Percentiles rank a stretch among this genome's conserved stretches.
These are phyloP conservation scores for Triticum turgidum DNA, from an alignment of 176 grass and related monocot species.

Conservation along the genomic window DNA sequence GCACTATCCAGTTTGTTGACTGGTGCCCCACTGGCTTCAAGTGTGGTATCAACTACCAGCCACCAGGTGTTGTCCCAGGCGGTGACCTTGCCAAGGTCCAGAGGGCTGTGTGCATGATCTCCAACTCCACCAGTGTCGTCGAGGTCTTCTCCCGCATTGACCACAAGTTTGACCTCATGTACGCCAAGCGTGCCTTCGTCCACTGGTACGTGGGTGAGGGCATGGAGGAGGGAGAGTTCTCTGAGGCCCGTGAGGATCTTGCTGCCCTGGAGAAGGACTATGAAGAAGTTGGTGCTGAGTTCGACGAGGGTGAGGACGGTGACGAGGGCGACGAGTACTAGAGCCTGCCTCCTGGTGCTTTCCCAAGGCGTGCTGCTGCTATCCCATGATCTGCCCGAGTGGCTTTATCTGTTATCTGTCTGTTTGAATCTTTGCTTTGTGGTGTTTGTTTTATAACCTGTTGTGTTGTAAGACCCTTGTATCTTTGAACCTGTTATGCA, in stretches of 20 bases:
- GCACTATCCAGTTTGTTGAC: constrained; percentile 51
- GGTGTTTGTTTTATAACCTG: constrained; percentile 22
- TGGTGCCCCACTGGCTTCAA: constrained; percentile 54
- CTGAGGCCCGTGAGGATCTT: constrained; percentile 49
- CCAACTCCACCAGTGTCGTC: constrained; percentile 48
- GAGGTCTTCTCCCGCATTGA: constrained; percentile 58
- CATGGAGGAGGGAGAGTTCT: constrained; percentile 56
- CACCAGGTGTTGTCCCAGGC: constrained; percentile 25
- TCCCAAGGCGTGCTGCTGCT: not conserved
- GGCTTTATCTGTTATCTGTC: not conserved
- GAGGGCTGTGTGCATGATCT: constrained; percentile 58
- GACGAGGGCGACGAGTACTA: constrained; percentile 43
- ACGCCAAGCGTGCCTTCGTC: constrained; percentile 49
- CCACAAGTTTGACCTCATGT: constrained; percentile 58
- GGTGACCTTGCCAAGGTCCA: constrained; percentile 50
- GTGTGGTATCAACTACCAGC: constrained; percentile 59
- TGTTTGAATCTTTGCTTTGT: not conserved
- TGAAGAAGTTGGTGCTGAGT: constrained; percentile 49
- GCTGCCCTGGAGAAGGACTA: constrained; percentile 50
- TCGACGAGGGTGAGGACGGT: constrained; percentile 30
- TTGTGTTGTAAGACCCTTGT: constrained; percentile 21
- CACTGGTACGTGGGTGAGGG: constrained; percentile 58
- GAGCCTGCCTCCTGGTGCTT: not conserved
- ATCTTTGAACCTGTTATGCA: not conserved
- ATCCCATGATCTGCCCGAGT: constrained; percentile 36